Conservation (phyloP, 805 yeast genomes). For the Teunomyces aglyptinius region DNA sequence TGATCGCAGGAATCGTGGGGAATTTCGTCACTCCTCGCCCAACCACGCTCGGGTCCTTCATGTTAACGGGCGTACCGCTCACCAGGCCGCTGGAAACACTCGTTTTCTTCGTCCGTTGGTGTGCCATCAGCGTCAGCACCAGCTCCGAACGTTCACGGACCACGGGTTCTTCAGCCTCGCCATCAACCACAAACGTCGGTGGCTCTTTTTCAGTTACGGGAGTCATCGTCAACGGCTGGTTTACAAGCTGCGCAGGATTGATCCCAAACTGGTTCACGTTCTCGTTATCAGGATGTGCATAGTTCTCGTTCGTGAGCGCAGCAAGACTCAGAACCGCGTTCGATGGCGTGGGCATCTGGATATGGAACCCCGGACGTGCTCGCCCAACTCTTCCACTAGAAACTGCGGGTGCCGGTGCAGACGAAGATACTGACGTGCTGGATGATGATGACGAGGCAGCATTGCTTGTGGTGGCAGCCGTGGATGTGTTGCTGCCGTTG, state of each 20-base stretch:
- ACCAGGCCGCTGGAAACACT: background rate
- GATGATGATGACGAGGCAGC: background rate
- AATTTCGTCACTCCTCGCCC: slow-evolving; percentile 17
- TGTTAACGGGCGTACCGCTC: slow-evolving; percentile 1
- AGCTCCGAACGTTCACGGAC: slow-evolving; percentile 5
- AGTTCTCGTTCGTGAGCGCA: slow-evolving; percentile 33
- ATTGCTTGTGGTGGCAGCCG: background rate
- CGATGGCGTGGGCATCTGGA: slow-evolving; percentile 77
- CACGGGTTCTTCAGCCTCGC: background rate
- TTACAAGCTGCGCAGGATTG: slow-evolving; percentile 48
- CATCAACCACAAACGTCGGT: slow-evolving; percentile 6
- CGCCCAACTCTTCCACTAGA: slow-evolving; percentile 18
- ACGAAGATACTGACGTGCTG: background rate
- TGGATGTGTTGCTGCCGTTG: background rate
- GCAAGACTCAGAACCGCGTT: slow-evolving; percentile 32
- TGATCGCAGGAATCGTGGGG: slow-evolving; percentile 36
- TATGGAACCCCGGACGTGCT: slow-evolving; percentile 54
- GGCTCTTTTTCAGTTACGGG: slow-evolving; percentile 65
- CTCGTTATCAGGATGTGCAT: slow-evolving; percentile 22
- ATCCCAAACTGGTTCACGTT: slow-evolving; percentile 69
- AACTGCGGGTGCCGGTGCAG: too few relatives aligned
- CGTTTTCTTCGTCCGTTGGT: slow-evolving; percentile 5
- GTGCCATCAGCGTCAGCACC: too few relatives aligned
- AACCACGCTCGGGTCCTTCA: background rate
- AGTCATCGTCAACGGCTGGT: slow-evolving; percentile 68